These are phyloP conservation scores for Suhomyces canberraensis DNA, from an alignment of 805 yeast genomes.

Conservation along the genomic window DNA sequence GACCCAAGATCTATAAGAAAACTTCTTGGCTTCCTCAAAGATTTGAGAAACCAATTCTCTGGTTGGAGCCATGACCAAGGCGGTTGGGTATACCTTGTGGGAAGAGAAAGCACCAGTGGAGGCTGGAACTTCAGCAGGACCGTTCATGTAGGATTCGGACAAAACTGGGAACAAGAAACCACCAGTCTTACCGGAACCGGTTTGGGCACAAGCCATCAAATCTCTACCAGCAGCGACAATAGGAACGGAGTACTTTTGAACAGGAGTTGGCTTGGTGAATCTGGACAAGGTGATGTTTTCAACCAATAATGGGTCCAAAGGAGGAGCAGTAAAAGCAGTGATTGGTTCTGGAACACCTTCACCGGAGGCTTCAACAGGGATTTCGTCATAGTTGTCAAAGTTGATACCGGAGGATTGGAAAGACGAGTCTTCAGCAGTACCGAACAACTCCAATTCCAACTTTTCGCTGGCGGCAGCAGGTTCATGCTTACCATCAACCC, in stretches of 20 bases:
- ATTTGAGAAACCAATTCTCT: slow-evolving; percentile 98
- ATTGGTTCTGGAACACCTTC: slow-evolving; percentile 93
- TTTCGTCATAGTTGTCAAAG: slow-evolving; percentile 97
- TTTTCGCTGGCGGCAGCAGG: slow-evolving; percentile 72
- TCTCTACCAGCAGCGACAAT: slow-evolving; percentile 87
- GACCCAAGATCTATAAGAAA: slow-evolving; percentile 97
- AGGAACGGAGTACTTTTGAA: slow-evolving; percentile 90
- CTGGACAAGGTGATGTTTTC: slow-evolving; percentile 86
- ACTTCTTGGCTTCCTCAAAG: slow-evolving; percentile 91
- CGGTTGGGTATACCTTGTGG: slow-evolving; percentile 89
- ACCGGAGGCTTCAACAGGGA: slow-evolving; percentile 98
- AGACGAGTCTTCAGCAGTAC: slow-evolving; percentile 66
- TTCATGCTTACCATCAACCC: slow-evolving; percentile 82
- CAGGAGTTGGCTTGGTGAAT: slow-evolving; percentile 95
- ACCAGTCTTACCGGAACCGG: slow-evolving; percentile 99
- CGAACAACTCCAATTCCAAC: slow-evolving; percentile 79
- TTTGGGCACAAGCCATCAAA: slow-evolving; percentile 96
- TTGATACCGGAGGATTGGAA: slow-evolving; percentile 96
- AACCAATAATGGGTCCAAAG: slow-evolving; percentile 80
- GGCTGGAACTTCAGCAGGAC: slow-evolving; percentile 65
- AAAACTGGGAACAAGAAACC: slow-evolving; percentile 98
- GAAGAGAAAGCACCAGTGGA: slow-evolving; percentile 53
- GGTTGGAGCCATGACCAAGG: slow-evolving; percentile 95
- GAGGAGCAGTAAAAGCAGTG: slow-evolving; percentile 83
- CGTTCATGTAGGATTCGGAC: slow-evolving; percentile 82